Conservation (phyloP, 139 green algal species). For the Chlorella ohadii region DNA sequence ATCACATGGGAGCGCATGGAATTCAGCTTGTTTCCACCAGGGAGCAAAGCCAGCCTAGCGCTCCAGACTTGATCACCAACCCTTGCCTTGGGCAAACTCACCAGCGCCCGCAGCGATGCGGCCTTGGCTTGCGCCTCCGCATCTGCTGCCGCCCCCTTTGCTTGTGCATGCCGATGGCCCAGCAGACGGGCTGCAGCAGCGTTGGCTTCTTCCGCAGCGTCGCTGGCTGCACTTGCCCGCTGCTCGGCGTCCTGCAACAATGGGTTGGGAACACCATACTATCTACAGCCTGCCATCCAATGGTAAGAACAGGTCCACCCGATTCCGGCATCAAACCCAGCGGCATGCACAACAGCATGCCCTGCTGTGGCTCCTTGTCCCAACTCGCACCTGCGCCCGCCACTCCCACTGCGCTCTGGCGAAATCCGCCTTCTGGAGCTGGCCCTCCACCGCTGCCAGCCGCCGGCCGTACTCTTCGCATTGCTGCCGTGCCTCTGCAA, state of each 20-base stretch:
- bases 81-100: too few species aligned
- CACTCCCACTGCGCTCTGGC: slow-evolving; percentile 20
- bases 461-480: neutral
- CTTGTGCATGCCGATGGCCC: neutral
- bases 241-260: slow-evolving; percentile 18
- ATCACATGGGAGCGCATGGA: neutral
- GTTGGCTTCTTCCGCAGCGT: neutral
- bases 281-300: too few species aligned
- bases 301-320: too few species aligned
- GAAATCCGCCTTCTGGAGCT: slow-evolving; percentile 8
- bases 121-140: slow-evolving; percentile 34
- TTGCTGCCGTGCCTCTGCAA: slow-evolving; percentile 14
- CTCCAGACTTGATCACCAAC: too few species aligned
- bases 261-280: neutral
- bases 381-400: neutral
- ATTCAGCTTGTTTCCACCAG: neutral
- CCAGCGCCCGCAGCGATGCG: slow-evolving; percentile 18
- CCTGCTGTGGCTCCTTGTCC: too few species aligned
- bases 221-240: neutral
- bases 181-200: neutral
- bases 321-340: too few species aligned
- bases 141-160: neutral
- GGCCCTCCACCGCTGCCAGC: slow-evolving; percentile 6
- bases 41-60: neutral
- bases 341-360: too few species aligned